Evolutionary conservation across 176 grass and related monocot species (phyloP).

Genomic region (Oryza brachyantha): DNA sequence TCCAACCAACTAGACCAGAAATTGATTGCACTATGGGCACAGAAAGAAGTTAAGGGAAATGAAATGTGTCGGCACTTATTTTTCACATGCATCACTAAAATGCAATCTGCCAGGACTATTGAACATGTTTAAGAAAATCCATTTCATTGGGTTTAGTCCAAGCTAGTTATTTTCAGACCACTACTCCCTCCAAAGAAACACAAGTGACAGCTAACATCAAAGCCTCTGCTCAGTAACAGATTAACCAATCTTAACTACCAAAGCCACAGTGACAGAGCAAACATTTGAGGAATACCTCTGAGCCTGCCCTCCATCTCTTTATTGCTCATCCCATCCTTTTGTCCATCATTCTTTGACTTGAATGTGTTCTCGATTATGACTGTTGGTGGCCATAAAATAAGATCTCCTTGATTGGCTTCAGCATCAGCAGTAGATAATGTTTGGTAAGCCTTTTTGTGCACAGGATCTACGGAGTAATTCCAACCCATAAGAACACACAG

Average conservation of each 20-base stretch:
- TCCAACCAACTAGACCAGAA: background rate
- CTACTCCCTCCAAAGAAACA: background rate
- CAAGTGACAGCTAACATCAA: constrained; percentile 6
- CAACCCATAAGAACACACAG: constrained; percentile 97
- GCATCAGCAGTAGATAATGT: constrained; percentile 60
- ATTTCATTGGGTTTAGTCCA: constrained; percentile 6
- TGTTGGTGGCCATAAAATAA: constrained; percentile 90
- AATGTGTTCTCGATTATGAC: constrained; percentile 82
- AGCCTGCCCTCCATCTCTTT: constrained; percentile 90
- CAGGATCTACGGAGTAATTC: constrained; percentile 72
- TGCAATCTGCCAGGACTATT: background rate
- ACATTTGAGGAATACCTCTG: constrained; percentile 60
- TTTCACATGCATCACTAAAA: background rate
- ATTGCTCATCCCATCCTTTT: constrained; percentile 60
- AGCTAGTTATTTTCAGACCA: constrained; percentile 1
- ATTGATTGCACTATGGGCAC: background rate
- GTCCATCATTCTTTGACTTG: constrained; percentile 59
- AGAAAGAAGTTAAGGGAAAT: background rate
- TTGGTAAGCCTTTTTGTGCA: constrained; percentile 69
- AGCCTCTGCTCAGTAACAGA: constrained; percentile 13
- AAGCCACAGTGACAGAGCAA: constrained; percentile 35
- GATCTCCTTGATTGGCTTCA: constrained; percentile 83
- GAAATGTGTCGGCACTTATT: background rate
- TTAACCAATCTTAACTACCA: constrained; percentile 28
- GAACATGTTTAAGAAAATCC: background rate